Conservation (phyloP, 352 stramenopile species). For the Halophytophthora batemanensis region DNA sequence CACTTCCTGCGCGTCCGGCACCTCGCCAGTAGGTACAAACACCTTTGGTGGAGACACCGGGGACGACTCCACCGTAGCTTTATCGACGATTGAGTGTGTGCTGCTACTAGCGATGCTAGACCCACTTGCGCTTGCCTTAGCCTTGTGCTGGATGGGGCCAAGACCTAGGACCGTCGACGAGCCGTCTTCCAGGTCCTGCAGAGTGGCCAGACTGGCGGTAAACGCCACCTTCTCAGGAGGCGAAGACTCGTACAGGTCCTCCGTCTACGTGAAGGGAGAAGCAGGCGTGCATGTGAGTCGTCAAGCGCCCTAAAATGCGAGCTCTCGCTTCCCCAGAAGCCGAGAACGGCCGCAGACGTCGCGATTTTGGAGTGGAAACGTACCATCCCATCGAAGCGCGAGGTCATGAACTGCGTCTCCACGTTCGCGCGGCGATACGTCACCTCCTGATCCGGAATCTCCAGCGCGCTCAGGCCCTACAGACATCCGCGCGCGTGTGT, state of each 20-base stretch:
- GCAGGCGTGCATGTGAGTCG: constrained; percentile 7
- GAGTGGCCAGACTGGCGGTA: constrained; percentile 24
- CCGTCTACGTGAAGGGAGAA: constrained; percentile 10
- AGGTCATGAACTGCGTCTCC: constrained; percentile 51
- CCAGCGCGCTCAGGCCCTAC: constrained; percentile 40
- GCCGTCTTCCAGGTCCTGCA: constrained; percentile 36
- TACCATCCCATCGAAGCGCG: constrained; percentile 61
- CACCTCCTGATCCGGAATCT: constrained; percentile 47
- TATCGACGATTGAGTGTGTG: constrained; percentile 7
- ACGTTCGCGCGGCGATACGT: constrained; percentile 63
- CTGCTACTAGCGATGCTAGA: constrained; percentile 22
- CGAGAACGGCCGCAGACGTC: not conserved
- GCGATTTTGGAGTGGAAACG: not conserved
- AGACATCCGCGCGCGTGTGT: constrained; percentile 12
- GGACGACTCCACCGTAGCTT: not conserved
- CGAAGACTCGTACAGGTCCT: constrained; percentile 26
- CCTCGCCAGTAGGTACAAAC: constrained; percentile 40
- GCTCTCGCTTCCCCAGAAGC: not conserved
- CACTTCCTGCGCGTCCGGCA: constrained; percentile 46
- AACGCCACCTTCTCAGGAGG: constrained; percentile 33
- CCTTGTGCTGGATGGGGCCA: constrained; percentile 14
- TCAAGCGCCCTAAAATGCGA: not conserved
- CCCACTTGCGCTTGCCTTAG: too few relatives aligned
- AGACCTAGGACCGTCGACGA: constrained; percentile 15
- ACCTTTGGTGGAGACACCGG: constrained; percentile 16